Base-by-base conservation (phyloP, 179 eudicot genomes). In the Silene vulgaris region DNA sequence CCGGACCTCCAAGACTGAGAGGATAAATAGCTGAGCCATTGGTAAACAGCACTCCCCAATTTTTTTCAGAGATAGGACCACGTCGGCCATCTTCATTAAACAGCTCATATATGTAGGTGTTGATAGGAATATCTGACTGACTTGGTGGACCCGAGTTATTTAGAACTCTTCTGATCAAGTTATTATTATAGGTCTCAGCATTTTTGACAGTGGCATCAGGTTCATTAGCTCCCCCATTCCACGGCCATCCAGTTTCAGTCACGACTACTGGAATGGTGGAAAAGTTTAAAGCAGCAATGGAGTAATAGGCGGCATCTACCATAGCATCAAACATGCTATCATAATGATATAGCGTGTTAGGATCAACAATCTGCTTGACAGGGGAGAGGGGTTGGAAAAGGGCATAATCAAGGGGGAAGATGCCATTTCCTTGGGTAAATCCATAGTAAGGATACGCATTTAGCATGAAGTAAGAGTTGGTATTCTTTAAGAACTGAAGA, bases 191-290 rank as follows among this genome's bases (percentile, higher is more conserved):
- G 8, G 85, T 79, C 75, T 92, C 86, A 8, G 98, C 94, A 73
- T 94, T 89, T 65, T 84, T 82, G 26, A 76, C 68, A 0, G 89
- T 89, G 17, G 97, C 96, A 83, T 87, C 89, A 14, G 90, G 89
- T 72, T 94, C 98, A 26, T 81, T 85, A 64, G 88, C 74, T 61
- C 96, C 97, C 45, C 98, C 97, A 19, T 76, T 76, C 82, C 81
- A 92, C 7, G 98, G 97, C 98, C 98, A 94, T 5, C 98, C 98
- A 30, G 97, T 87, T 84, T 92, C 97, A 0, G 96, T 92, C 52
- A 94, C 97, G 29, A 94, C 88, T 32, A 92, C 83, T 20, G 92
- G 91, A 64, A 94, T 87, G 57, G 71, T 84, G 2, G 97, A 88
- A 43, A 89, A 80, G 64, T 90, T 92, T 63, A 79, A 80, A 45